phyloP scores from a whole-genome alignment of 2,329 filamentous ascomycete species.

The Ophiostoma ips region DNA sequence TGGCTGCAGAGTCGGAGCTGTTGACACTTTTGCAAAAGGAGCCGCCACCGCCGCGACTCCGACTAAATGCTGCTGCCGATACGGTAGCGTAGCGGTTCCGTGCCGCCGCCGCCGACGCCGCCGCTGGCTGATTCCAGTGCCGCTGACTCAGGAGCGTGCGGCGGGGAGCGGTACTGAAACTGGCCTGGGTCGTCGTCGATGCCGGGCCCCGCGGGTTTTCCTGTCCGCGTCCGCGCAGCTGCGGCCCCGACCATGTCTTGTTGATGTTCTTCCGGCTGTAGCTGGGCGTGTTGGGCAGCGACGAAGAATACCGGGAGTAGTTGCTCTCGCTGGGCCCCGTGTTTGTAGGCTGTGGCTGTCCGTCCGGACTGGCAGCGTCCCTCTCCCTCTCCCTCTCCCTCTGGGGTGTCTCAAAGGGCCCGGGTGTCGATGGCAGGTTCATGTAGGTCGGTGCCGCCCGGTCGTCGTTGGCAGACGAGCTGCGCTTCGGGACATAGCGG shows the following conservation, averaged over 20 bases:
- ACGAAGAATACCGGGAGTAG: conserved; percentile 3
- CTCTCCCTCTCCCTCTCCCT: not conserved
- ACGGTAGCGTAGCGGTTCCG: not conserved
- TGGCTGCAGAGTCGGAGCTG: not conserved
- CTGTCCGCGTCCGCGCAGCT: conserved; percentile 8
- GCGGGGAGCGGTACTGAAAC: not conserved
- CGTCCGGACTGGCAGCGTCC: not conserved
- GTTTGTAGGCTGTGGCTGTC: not conserved
- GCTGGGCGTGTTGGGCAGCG: not conserved
- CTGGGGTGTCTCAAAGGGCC: not conserved
- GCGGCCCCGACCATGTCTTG: conserved; percentile 7
- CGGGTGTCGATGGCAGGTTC: not conserved
- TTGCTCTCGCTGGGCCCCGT: conserved; percentile 7
- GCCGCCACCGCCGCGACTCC: not conserved
- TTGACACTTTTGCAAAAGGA: not conserved
- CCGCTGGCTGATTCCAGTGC: not conserved
- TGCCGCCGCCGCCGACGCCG: too few species aligned
- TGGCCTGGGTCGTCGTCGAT: not conserved
- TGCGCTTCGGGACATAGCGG: conserved; percentile 28
- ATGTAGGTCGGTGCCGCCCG: not conserved
- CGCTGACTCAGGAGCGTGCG: conserved; percentile 3
- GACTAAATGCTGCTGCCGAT: not conserved
- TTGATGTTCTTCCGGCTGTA: conserved; percentile 1
- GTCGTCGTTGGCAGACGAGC: not conserved
- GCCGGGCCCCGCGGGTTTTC: conserved; percentile 6